Conservation (phyloP, 208 protist genomes). For the Wallacemonas rigidus region DNA sequence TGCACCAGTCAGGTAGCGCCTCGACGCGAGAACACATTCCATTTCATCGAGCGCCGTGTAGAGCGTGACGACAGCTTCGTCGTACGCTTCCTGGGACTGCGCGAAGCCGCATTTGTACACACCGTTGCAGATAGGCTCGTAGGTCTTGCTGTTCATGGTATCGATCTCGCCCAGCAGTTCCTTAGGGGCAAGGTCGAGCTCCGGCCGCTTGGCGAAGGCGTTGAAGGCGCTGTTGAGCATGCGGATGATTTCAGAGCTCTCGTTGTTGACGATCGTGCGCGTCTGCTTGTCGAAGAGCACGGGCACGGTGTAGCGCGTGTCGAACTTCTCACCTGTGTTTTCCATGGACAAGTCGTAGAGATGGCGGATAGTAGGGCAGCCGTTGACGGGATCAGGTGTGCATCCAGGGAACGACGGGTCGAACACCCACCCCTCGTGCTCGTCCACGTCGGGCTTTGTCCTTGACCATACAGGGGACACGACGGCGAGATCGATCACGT, state of each 20-base stretch:
- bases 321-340: conserved; percentile 40
- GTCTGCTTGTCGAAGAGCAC: conserved; percentile 91
- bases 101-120: conserved; percentile 92
- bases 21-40: conserved; percentile 42
- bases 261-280: conserved; percentile 91
- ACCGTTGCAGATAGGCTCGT: conserved; percentile 86
- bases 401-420: conserved; percentile 33
- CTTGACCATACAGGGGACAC: conserved; percentile 54
- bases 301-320: conserved; percentile 79
- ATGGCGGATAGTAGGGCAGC: conserved; percentile 38
- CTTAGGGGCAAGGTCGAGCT: conserved; percentile 74
- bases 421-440: conserved; percentile 71
- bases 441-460: conserved; percentile 42
- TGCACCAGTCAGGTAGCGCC: conserved; percentile 65
- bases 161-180: conserved; percentile 74
- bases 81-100: conserved; percentile 66
- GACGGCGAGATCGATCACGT: conserved; percentile 52
- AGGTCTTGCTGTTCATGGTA: conserved; percentile 75
- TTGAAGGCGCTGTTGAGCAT: conserved; percentile 87
- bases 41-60: conserved; percentile 42
- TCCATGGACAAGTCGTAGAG: conserved; percentile 72
- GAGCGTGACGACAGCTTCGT: conserved; percentile 40
- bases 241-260: conserved; percentile 87
- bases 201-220: conserved; percentile 42
- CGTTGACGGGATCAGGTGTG: conserved; percentile 45